These are phyloP conservation scores for Pilasporangium apinafurcum DNA, from an alignment of 352 stramenopile species.

Conservation along the genomic window DNA sequence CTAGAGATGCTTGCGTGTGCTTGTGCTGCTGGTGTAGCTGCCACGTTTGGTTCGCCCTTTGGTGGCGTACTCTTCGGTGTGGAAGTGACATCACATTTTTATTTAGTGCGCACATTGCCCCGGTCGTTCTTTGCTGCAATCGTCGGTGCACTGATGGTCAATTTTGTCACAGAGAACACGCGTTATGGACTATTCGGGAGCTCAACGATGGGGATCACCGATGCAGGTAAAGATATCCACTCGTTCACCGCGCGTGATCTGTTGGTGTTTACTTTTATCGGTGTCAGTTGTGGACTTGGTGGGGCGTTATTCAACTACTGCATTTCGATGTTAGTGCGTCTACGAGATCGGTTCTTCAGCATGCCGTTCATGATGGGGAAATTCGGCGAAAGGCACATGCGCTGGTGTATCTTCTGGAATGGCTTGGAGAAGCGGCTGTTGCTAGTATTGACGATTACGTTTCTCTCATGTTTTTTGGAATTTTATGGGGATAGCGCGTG, in stretches of 20 bases:
- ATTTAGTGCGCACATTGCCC: slow-evolving; percentile 70
- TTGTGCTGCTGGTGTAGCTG: slow-evolving; percentile 72
- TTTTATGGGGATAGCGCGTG: slow-evolving; percentile 78
- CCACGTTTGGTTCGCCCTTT: slow-evolving; percentile 83
- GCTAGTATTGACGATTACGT: slow-evolving; percentile 47
- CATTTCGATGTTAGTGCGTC: slow-evolving; percentile 55
- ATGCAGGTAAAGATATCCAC: slow-evolving; percentile 34
- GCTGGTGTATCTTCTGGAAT: slow-evolving; percentile 31
- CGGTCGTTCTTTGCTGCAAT: slow-evolving; percentile 78
- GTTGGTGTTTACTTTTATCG: slow-evolving; percentile 55
- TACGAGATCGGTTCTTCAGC: slow-evolving; percentile 44
- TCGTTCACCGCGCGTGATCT: slow-evolving; percentile 46
- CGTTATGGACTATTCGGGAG: slow-evolving; percentile 71
- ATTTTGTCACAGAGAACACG: slow-evolving; percentile 56
- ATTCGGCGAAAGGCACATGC: slow-evolving; percentile 1
- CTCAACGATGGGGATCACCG: slow-evolving; percentile 55
- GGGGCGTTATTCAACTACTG: slow-evolving; percentile 66
- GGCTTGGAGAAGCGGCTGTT: slow-evolving; percentile 52
- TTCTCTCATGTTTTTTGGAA: slow-evolving; percentile 62
- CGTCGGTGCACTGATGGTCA: slow-evolving; percentile 58
- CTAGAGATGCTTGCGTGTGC: slow-evolving; percentile 81
- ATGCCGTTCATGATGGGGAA: slow-evolving; percentile 1
- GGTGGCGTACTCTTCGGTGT: slow-evolving; percentile 83
- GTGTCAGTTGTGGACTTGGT: slow-evolving; percentile 58
- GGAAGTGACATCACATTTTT: slow-evolving; percentile 83